Conservation (phyloP, 495 filamentous ascomycete genomes). For the Daldinia vernicosa region DNA sequence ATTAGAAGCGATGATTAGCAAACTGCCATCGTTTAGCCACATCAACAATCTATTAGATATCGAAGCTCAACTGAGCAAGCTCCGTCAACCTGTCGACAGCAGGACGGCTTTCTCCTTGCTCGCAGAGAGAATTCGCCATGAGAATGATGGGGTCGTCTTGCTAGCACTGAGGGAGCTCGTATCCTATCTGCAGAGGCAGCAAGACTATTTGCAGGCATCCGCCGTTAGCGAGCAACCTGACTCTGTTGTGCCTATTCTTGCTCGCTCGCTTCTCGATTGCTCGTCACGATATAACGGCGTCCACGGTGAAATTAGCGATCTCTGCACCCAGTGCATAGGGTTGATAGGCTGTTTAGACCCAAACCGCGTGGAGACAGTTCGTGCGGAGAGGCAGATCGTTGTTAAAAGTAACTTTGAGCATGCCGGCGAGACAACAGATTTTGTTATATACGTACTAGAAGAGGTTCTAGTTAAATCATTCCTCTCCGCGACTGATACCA, state of each 20-base stretch:
- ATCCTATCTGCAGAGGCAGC: slow-evolving; percentile 73
- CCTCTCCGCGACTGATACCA: slow-evolving; percentile 83
- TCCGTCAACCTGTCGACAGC: slow-evolving; percentile 65
- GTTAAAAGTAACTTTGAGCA: slow-evolving; percentile 85
- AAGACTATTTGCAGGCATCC: slow-evolving; percentile 81
- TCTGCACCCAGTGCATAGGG: slow-evolving; percentile 82
- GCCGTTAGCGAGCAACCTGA: slow-evolving; percentile 88
- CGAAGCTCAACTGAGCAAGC: slow-evolving; percentile 66
- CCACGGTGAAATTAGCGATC: slow-evolving; percentile 69
- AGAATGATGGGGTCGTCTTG: slow-evolving; percentile 83
- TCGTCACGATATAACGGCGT: slow-evolving; percentile 78
- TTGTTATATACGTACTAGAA: slow-evolving; percentile 84
- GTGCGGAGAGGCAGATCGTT: slow-evolving; percentile 80
- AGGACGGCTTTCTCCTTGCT: slow-evolving; percentile 74
- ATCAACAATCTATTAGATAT: slow-evolving; percentile 74
- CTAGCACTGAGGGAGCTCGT: slow-evolving; percentile 81
- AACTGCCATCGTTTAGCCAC: slow-evolving; percentile 79
- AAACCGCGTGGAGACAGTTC: slow-evolving; percentile 81
- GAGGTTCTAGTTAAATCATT: slow-evolving; percentile 91
- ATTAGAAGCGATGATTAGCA: slow-evolving; percentile 70
- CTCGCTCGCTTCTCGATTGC: slow-evolving; percentile 82
- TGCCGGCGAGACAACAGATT: slow-evolving; percentile 82
- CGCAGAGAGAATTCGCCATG: slow-evolving; percentile 75
- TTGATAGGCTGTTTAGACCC: slow-evolving; percentile 91
- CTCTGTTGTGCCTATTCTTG: slow-evolving; percentile 72